phyloP scores from a whole-genome alignment of 306 rosid genomes.

The Cicer pinnatifidum region DNA sequence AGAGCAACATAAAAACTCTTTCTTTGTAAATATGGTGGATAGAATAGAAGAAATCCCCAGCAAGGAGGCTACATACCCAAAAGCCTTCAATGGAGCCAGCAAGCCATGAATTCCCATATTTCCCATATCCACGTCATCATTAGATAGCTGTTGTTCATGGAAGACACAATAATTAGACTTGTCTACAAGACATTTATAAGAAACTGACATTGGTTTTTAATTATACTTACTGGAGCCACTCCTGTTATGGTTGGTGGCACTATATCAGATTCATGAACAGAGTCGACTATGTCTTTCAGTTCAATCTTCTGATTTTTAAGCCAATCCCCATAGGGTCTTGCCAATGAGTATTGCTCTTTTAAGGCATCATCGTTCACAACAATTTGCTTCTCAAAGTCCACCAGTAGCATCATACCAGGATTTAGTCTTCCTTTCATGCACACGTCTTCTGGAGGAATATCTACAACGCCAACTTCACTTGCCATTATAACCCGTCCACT shows the following conservation, averaged over 20 bases:
- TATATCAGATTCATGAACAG: constrained; percentile 71
- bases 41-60: constrained; percentile 33
- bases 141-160: constrained; percentile 59
- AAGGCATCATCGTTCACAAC: constrained; percentile 96
- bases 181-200: not conserved
- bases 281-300: constrained; percentile 74
- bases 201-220: not conserved
- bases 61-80: constrained; percentile 65
- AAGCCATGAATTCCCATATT: constrained; percentile 86
- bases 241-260: constrained; percentile 77
- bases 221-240: constrained; percentile 68
- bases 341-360: constrained; percentile 86
- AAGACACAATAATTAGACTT: constrained; percentile 39
- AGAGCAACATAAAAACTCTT: constrained; percentile 38
- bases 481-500: constrained; percentile 98
- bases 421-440: constrained; percentile 90
- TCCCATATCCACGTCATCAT: constrained; percentile 67
- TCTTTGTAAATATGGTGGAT: constrained; percentile 29
- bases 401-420: constrained; percentile 99
- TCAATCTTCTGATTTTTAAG: constrained; percentile 87
- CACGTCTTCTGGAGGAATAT: constrained; percentile 89
- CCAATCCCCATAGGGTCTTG: constrained; percentile 93
- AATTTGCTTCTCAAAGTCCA: constrained; percentile 88
- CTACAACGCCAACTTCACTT: constrained; percentile 99
- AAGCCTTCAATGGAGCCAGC: constrained; percentile 83